phyloP scores from a whole-genome alignment of 192 early-diverging fungal species.

The Helicostylum pulchrum region DNA sequence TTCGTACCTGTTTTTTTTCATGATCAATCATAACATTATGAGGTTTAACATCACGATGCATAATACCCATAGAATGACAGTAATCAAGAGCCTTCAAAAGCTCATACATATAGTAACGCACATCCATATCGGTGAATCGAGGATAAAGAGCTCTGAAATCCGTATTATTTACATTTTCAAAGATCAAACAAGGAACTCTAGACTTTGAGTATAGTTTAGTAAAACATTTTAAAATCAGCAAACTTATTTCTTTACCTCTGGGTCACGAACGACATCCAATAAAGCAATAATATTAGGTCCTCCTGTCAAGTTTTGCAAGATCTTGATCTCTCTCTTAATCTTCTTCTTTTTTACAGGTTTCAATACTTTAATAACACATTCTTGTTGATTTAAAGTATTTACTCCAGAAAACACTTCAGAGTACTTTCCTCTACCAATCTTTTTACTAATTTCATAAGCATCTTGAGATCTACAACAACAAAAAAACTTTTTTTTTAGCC shows the following conservation, averaged over 20 bases:
- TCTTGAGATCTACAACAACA: slow-evolving; percentile 66
- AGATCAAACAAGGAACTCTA: slow-evolving; percentile 94
- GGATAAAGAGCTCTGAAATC: slow-evolving; percentile 98
- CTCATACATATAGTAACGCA: slow-evolving; percentile 96
- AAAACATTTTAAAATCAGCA: background rate
- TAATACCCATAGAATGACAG: slow-evolving; percentile 97
- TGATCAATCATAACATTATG: slow-evolving; percentile 99
- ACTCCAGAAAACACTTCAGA: slow-evolving; percentile 98
- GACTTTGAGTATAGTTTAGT: slow-evolving; percentile 47
- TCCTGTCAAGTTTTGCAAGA: slow-evolving; percentile 93
- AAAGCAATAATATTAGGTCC: slow-evolving; percentile 92
- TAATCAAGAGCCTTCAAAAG: slow-evolving; percentile 97
- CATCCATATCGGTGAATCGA: slow-evolving; percentile 91
- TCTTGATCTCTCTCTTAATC: slow-evolving; percentile 99
- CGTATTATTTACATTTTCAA: slow-evolving; percentile 94
- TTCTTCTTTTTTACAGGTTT: slow-evolving; percentile 99
- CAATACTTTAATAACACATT: slow-evolving; percentile 98
- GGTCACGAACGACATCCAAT: slow-evolving; percentile 93
- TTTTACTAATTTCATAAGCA: slow-evolving; percentile 96
- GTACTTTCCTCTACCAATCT: slow-evolving; percentile 98
- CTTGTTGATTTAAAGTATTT: slow-evolving; percentile 74
- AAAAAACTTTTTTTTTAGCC: background rate
- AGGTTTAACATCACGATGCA: slow-evolving; percentile 99
- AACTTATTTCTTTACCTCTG: slow-evolving; percentile 54
- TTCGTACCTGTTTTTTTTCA: slow-evolving; percentile 65